These are phyloP conservation scores for Boletellus deceptivus DNA, from an alignment of 1,284 basidiomycete species.

Conservation along the genomic window DNA sequence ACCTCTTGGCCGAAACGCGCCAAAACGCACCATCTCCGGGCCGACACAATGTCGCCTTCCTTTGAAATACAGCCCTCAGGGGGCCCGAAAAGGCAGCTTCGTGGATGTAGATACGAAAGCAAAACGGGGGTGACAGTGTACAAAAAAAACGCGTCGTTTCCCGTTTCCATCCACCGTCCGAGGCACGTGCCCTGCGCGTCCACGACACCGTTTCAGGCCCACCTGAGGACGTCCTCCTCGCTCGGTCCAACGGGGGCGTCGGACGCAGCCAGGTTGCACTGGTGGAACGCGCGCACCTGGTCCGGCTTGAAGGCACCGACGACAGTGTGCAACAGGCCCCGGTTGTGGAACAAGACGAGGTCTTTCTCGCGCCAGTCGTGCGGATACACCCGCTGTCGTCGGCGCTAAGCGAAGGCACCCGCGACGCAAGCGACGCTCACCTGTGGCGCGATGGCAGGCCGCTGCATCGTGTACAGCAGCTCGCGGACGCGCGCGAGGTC, in stretches of 20 bases:
- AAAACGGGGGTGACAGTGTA: no score
- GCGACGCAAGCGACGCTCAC: conserved; percentile 33
- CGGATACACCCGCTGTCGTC: conserved; percentile 50
- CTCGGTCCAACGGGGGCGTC: conserved; percentile 52
- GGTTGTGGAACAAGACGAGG: conserved; percentile 69
- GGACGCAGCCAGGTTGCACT: conserved; percentile 67
- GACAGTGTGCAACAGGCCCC: conserved; percentile 68
- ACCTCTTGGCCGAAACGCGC: no score
- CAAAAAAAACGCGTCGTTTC: neutral
- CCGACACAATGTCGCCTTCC: no score
- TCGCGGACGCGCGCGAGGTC: conserved; percentile 62
- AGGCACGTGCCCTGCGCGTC: neutral
- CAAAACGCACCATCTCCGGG: no score
- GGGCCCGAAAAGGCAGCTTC: conserved; percentile 1
- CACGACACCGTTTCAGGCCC: conserved; percentile 38
- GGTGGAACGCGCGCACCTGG: conserved; percentile 63
- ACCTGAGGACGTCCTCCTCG: conserved; percentile 45
- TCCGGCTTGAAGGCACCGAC: conserved; percentile 64
- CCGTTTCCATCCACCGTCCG: no score
- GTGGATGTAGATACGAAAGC: no score
- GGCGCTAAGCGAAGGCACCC: neutral
- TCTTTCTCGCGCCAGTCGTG: conserved; percentile 63
- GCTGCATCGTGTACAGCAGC: conserved; percentile 67
- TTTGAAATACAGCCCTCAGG: no score
- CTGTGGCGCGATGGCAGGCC: conserved; percentile 68